phyloP scores from a whole-genome alignment of 75 land plant species.

The Picea sitchensis region DNA sequence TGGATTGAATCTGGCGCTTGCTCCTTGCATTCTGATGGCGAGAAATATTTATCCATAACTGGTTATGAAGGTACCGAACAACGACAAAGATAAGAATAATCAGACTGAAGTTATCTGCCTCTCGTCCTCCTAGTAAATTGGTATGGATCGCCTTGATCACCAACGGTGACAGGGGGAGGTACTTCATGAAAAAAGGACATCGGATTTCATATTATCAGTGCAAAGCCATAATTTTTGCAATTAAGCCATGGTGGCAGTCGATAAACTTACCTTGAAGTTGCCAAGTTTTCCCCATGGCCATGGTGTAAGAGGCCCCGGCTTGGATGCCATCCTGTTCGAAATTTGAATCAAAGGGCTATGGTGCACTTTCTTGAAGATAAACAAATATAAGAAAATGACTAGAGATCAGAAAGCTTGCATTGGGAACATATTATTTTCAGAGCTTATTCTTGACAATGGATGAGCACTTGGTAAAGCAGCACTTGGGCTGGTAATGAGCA shows the following conservation, averaged over 20 bases:
- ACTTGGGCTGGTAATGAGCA: too few species aligned
- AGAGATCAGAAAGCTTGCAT: too few species aligned
- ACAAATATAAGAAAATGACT: too few species aligned
- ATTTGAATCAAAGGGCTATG: too few species aligned
- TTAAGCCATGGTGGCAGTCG: too few species aligned
- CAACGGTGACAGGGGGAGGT: slow-evolving; percentile 40
- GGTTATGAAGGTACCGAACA: slow-evolving; percentile 41
- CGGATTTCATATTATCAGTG: too few species aligned
- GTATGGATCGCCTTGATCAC: slow-evolving; percentile 25
- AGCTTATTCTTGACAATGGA: too few species aligned
- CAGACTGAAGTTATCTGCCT: slow-evolving; percentile 11
- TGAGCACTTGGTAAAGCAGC: too few species aligned
- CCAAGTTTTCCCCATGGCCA: slow-evolving; percentile 90
- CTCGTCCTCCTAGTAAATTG: slow-evolving; percentile 13
- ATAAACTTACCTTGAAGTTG: slow-evolving; percentile 51
- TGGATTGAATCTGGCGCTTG: slow-evolving; percentile 41
- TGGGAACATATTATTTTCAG: too few species aligned
- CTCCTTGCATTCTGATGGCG: slow-evolving; percentile 57
- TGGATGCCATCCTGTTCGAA: slow-evolving; percentile 39
- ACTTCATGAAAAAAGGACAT: slow-evolving; percentile 11
- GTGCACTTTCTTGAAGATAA: too few species aligned
- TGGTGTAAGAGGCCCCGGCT: slow-evolving; percentile 49
- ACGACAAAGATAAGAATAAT: slow-evolving; percentile 27
- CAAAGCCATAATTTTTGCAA: too few species aligned
- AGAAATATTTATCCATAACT: slow-evolving; percentile 55